Percentiles rank a stretch among this genome's conserved stretches.
Conservation (phyloP, 2,329 filamentous ascomycete species). For the Ophiocordyceps sinensis region DNA sequence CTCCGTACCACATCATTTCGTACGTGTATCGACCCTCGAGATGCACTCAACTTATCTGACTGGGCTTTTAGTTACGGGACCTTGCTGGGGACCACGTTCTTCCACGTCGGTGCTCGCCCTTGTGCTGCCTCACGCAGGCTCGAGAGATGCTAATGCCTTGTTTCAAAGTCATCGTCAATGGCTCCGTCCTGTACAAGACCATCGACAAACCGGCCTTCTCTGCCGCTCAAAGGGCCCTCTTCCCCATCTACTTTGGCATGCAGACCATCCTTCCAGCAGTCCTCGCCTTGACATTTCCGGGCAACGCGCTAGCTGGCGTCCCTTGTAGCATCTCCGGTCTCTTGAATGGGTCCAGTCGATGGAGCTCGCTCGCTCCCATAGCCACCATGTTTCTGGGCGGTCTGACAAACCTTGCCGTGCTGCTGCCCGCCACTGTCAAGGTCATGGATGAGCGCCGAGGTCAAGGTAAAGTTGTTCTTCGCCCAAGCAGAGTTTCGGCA, state of each 20-base stretch:
- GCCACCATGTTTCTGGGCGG: conserved; percentile 56
- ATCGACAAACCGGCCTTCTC: conserved; percentile 72
- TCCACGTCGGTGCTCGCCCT: conserved; percentile 44
- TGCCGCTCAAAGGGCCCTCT: conserved; percentile 63
- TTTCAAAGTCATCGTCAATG: conserved; percentile 49
- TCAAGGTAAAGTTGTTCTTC: conserved; percentile 43
- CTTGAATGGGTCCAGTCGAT: conserved; percentile 44
- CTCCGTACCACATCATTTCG: conserved; percentile 65
- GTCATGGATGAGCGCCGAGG: conserved; percentile 62
- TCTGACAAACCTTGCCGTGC: conserved; percentile 51
- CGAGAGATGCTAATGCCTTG: no score
- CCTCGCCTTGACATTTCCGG: conserved; percentile 69
- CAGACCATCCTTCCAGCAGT: conserved; percentile 63
- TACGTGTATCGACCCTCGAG: conserved; percentile 21
- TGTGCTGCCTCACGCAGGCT: neutral
- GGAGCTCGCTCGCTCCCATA: conserved; percentile 53
- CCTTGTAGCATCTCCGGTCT: conserved; percentile 37
- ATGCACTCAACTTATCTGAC: neutral
- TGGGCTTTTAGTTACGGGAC: conserved; percentile 61
- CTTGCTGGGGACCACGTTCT: conserved; percentile 73
- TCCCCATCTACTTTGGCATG: conserved; percentile 78
- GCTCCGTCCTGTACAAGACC: conserved; percentile 61
- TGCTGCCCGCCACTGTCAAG: conserved; percentile 63
- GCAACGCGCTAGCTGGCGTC: conserved; percentile 33
- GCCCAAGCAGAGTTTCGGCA: neutral